These are phyloP conservation scores for Globisporangium spinosum DNA, from an alignment of 352 stramenopile genomes.

Conservation along the genomic window DNA sequence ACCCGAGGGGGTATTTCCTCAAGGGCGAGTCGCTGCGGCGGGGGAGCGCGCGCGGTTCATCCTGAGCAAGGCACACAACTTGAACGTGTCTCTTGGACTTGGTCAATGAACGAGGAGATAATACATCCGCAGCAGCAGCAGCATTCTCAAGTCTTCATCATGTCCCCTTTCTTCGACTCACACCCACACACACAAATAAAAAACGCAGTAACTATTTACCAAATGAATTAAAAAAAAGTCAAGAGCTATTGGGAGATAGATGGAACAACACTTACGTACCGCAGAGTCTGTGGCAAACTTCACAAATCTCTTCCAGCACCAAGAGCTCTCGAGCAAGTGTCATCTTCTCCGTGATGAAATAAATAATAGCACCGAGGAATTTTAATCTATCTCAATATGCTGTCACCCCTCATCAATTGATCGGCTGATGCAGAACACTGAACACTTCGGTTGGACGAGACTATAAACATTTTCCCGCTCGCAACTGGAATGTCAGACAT, in stretches of 20 bases:
- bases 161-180: conserved; percentile 1
- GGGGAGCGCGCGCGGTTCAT: conserved; percentile 80
- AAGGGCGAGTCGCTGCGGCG: conserved; percentile 49
- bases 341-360: conserved; percentile 11
- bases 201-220: conserved; percentile 13
- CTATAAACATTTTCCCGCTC: conserved; percentile 5
- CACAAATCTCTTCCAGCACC: background rate
- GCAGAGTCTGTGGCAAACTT: background rate
- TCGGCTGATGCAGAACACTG: conserved; percentile 2
- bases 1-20: conserved; percentile 55
- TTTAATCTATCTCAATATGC: conserved; percentile 18
- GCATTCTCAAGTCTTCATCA: background rate
- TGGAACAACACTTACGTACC: conserved; percentile 6
- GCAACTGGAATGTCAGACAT: conserved; percentile 36
- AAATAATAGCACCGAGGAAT: conserved; percentile 20
- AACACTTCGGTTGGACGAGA: conserved; percentile 6
- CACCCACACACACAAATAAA: background rate
- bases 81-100: conserved; percentile 51
- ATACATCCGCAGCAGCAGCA: background rate
- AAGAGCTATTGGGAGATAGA: conserved; percentile 14
- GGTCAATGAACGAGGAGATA: conserved; percentile 27
- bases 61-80: conserved; percentile 63
- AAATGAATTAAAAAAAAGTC: conserved; percentile 15
- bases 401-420: conserved; percentile 12
- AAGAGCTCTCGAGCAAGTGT: conserved; percentile 2